A percentile compares a stretch with the other conserved stretches of the same genome.
Conservation (phyloP, 805 yeast species). For the Komagataella pastoris region DNA sequence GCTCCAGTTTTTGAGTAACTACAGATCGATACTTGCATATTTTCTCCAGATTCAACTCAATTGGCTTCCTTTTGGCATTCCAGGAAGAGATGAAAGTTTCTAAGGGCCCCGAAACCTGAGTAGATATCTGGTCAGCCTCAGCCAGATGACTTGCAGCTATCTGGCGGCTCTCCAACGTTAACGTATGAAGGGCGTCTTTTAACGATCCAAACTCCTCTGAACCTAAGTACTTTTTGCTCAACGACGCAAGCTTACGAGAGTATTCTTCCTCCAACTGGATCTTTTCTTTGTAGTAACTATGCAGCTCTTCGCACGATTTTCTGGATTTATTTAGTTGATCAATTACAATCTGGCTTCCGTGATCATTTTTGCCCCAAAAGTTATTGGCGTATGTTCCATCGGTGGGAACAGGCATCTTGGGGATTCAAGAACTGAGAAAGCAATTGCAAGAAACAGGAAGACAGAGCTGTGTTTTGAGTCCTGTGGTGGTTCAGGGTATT, state of each 20-base stretch:
- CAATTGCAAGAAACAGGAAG: background rate
- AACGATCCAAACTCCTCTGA: slow-evolving; percentile 45
- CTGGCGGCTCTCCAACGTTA: slow-evolving; percentile 44
- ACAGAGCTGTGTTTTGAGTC: background rate
- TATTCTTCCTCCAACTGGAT: slow-evolving; percentile 64
- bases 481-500: background rate
- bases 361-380: slow-evolving; percentile 44
- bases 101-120: slow-evolving; percentile 39
- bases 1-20: slow-evolving; percentile 21
- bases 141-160: slow-evolving; percentile 44
- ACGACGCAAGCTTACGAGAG: slow-evolving; percentile 34
- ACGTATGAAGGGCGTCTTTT: slow-evolving; percentile 42
- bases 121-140: slow-evolving; percentile 33
- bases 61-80: slow-evolving; percentile 38
- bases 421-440: background rate
- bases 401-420: background rate
- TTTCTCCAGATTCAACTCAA: slow-evolving; percentile 44
- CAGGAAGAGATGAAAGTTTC: slow-evolving; percentile 36
- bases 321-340: slow-evolving; percentile 46
- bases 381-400: slow-evolving; percentile 2
- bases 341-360: slow-evolving; percentile 42
- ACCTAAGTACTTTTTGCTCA: slow-evolving; percentile 40
- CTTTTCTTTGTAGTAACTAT: slow-evolving; percentile 37
- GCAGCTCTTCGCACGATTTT: slow-evolving; percentile 39
- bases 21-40: slow-evolving; percentile 32